Percentiles rank a stretch among this genome's conserved stretches.
Conservation (phyloP, 768 basidiomycete species). For the Termitomyces sp. region DNA sequence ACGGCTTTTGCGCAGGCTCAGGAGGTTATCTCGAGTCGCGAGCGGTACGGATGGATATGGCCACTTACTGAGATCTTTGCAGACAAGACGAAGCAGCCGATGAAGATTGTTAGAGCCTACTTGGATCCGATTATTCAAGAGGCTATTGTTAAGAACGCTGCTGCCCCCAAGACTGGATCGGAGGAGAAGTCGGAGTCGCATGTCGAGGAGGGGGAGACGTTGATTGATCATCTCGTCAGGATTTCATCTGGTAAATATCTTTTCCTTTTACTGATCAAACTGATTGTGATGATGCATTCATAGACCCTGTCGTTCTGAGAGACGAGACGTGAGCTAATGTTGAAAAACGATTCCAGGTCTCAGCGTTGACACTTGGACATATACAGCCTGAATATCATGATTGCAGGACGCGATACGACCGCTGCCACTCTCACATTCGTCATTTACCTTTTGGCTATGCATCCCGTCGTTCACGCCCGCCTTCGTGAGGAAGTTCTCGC, state of each 20-base stretch:
- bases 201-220: conserved; percentile 38
- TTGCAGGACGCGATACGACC: conserved; percentile 46
- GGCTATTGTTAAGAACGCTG: conserved; percentile 37
- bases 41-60: conserved; percentile 47
- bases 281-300: not conserved
- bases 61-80: conserved; percentile 45
- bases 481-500: conserved; percentile 54
- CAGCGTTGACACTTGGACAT: not conserved
- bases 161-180: conserved; percentile 3
- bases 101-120: conserved; percentile 50
- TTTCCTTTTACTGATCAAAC: not conserved
- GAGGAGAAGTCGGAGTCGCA: conserved; percentile 27
- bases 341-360: not conserved
- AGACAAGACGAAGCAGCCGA: conserved; percentile 43
- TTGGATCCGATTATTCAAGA: conserved; percentile 50
- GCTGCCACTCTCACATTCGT: conserved; percentile 40
- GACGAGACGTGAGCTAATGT: conserved; percentile 36
- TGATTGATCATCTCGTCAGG: conserved; percentile 54
- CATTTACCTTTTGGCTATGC: conserved; percentile 44
- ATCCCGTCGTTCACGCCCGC: conserved; percentile 42
- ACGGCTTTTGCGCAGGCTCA: conserved; percentile 48
- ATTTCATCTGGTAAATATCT: conserved; percentile 35
- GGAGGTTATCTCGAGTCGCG: conserved; percentile 35
- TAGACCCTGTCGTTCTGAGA: conserved; percentile 42
- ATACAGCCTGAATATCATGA: conserved; percentile 40